Evolutionary conservation across 164 flowering plant genomes (phyloP).

Genomic region (Kalanchoe fedtschenkoi): DNA sequence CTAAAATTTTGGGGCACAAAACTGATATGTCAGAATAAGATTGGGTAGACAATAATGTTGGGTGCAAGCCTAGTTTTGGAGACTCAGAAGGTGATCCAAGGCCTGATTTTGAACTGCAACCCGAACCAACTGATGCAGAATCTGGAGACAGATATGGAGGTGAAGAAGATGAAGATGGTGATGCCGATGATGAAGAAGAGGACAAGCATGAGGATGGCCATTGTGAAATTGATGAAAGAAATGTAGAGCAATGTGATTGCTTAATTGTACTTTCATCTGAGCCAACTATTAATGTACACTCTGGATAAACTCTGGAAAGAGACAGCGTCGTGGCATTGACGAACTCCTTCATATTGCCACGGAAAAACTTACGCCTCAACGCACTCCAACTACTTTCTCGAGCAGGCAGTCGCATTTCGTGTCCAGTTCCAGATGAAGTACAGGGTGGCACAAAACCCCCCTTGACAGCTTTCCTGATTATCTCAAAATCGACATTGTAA

Average conservation of each 20-base stretch:
- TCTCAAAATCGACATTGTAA: conserved; percentile 35
- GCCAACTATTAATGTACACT: conserved; percentile 36
- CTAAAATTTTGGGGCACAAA: conserved; percentile 17
- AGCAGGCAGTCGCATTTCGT: conserved; percentile 7
- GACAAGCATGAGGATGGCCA: conserved; percentile 28
- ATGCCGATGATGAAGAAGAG: too few species aligned
- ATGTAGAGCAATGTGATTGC: conserved; percentile 12
- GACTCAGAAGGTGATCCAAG: conserved; percentile 45
- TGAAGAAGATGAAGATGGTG: conserved; percentile 16
- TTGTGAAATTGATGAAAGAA: conserved; percentile 17
- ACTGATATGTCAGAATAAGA: conserved; percentile 35
- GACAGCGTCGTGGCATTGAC: conserved; percentile 34
- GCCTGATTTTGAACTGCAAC: conserved; percentile 27
- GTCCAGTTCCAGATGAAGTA: neutral
- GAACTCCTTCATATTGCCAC: conserved; percentile 51
- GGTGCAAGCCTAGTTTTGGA: conserved; percentile 24
- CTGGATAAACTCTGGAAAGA: conserved; percentile 49
- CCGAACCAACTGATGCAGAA: conserved; percentile 52
- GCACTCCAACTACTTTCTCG: neutral
- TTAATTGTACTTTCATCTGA: conserved; percentile 16
- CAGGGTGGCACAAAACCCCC: conserved; percentile 10
- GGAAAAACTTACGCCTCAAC: conserved; percentile 42
- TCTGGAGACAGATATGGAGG: conserved; percentile 59
- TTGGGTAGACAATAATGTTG: conserved; percentile 26
- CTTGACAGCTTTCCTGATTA: too few species aligned